These are phyloP conservation scores for Melastoma malabathricum DNA, from an alignment of 345 rosid genomes.

Conservation along the genomic window DNA sequence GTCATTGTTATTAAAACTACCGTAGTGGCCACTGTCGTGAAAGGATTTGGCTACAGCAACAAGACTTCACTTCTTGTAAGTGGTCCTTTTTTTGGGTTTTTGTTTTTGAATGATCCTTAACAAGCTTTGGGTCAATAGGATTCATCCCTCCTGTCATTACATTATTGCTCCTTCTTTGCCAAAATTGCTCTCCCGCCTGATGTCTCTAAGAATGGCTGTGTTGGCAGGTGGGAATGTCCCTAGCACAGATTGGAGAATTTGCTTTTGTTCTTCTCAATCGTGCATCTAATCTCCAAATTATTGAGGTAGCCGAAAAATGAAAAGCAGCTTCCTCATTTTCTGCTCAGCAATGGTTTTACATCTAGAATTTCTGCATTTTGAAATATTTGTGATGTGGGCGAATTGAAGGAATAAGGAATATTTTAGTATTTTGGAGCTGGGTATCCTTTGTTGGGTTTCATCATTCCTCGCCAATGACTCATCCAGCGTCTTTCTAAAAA, in stretches of 20 bases:
- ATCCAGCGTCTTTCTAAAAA: too few relatives aligned
- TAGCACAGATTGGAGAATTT: conserved; percentile 96
- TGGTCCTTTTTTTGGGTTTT: conserved; percentile 1
- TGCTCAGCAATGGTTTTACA: too few relatives aligned
- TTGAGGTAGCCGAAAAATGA: conserved; percentile 44
- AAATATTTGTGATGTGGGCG: too few relatives aligned
- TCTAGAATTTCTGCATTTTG: too few relatives aligned
- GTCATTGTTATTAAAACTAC: conserved; percentile 66
- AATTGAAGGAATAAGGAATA: too few relatives aligned
- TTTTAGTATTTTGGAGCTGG: background rate
- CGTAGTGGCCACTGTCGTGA: conserved; percentile 55
- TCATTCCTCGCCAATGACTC: too few relatives aligned
- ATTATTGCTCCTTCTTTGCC: too few relatives aligned
- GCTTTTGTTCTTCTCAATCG: conserved; percentile 95
- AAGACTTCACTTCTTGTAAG: conserved; percentile 80
- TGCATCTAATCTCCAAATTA: conserved; percentile 90
- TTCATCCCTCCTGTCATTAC: too few relatives aligned
- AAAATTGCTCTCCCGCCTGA: too few relatives aligned
- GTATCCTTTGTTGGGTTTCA: background rate
- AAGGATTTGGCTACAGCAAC: conserved; percentile 81
- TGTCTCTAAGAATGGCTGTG: background rate
- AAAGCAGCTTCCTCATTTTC: background rate
- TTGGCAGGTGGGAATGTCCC: conserved; percentile 78
- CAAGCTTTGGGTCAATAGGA: too few relatives aligned
- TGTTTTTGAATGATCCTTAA: background rate